Conservation (phyloP, 345 rosid genomes). For the Hypericum androsaemum region DNA sequence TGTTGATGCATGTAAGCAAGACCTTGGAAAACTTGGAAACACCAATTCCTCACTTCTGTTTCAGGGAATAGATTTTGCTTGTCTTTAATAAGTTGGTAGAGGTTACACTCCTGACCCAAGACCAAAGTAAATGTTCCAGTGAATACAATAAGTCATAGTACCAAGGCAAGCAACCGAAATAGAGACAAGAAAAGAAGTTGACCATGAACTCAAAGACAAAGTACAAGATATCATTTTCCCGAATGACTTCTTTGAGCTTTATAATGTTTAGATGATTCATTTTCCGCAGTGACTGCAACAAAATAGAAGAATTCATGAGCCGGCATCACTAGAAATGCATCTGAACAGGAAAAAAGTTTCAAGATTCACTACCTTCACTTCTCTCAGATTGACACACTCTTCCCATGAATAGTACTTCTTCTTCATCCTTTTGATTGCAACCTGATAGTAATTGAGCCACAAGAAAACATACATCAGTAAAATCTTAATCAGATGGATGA, state of each 20-base stretch:
- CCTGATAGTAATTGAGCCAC: constrained; percentile 30
- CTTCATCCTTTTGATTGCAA: constrained; percentile 96
- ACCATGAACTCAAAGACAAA: constrained; percentile 97
- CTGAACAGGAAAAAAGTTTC: not conserved
- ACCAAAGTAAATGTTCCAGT: not conserved
- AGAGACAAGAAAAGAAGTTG: constrained; percentile 6
- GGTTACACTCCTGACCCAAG: constrained; percentile 60
- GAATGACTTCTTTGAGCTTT: constrained; percentile 92
- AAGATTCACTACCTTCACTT: constrained; percentile 62
- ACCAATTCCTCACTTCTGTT: constrained; percentile 78
- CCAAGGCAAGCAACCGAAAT: not conserved
- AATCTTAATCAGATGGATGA: not conserved
- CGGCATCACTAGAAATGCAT: not conserved
- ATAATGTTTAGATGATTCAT: constrained; percentile 94
- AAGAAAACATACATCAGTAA: not conserved
- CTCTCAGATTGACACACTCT: constrained; percentile 85
- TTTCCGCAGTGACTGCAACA: constrained; percentile 58
- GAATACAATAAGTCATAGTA: not conserved
- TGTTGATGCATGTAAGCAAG: constrained; percentile 88
- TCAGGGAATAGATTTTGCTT: constrained; percentile 63
- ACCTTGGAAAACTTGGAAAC: constrained; percentile 94
- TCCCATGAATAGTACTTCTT: constrained; percentile 91
- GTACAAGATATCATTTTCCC: constrained; percentile 74
- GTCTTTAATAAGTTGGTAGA: constrained; percentile 90
- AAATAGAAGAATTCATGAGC: constrained; percentile 1